These are phyloP conservation scores for Rhizopus arrhizus DNA, from an alignment of 371 early-diverging fungal species.

Conservation along the genomic window DNA sequence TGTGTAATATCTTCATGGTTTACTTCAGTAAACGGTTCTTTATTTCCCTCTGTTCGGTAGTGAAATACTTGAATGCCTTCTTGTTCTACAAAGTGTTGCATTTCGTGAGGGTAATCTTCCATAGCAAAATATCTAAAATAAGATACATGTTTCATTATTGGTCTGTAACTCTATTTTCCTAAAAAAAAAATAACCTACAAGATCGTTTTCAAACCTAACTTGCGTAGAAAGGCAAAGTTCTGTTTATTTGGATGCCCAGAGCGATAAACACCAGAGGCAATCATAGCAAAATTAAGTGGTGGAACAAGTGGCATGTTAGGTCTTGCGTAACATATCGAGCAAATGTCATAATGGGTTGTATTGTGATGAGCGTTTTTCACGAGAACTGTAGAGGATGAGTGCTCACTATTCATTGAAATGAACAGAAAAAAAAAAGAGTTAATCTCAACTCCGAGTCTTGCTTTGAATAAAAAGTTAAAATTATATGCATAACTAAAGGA, in stretches of 20 bases:
- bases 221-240: slow-evolving; percentile 79
- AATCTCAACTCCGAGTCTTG: slow-evolving; percentile 1
- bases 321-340: slow-evolving; percentile 45
- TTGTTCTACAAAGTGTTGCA: slow-evolving; percentile 71
- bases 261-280: slow-evolving; percentile 83
- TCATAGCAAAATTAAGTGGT: slow-evolving; percentile 89
- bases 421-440: background rate
- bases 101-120: slow-evolving; percentile 83
- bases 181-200: slow-evolving; percentile 51
- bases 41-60: slow-evolving; percentile 83
- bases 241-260: slow-evolving; percentile 85
- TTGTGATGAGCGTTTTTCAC: slow-evolving; percentile 1
- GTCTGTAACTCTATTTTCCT: background rate
- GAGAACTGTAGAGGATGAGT: slow-evolving; percentile 6
- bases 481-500: too few relatives aligned
- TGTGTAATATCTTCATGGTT: slow-evolving; percentile 76
- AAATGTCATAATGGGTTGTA: slow-evolving; percentile 27
- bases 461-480: background rate
- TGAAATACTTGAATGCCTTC: slow-evolving; percentile 80
- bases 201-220: slow-evolving; percentile 75
- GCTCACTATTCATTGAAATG: slow-evolving; percentile 9
- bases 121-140: slow-evolving; percentile 67
- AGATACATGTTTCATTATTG: background rate
- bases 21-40: slow-evolving; percentile 93
- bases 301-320: slow-evolving; percentile 69